phyloP scores from a whole-genome alignment of 345 rosid genomes.

The Barbarea vulgaris region DNA sequence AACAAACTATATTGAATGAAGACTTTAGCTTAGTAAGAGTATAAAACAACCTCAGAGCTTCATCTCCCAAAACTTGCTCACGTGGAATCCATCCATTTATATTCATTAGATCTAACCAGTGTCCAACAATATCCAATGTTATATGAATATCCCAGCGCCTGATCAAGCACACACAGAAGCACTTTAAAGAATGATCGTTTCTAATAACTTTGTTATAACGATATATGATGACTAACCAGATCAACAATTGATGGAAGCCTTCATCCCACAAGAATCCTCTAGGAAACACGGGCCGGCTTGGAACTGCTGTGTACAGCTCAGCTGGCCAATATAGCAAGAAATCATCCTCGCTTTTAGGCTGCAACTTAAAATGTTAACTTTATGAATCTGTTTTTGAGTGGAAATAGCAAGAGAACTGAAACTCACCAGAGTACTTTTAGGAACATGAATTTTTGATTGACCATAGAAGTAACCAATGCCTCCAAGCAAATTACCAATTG shows the following conservation, averaged over 20 bases:
- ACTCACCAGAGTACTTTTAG: conserved; percentile 56
- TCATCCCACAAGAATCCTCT: conserved; percentile 99
- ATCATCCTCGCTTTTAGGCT: conserved; percentile 52
- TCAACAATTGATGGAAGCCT: conserved; percentile 91
- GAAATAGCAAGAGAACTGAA: conserved; percentile 21
- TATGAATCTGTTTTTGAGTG: conserved; percentile 34
- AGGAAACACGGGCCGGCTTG: conserved; percentile 87
- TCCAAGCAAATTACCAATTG: conserved; percentile 85
- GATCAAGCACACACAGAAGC: conserved; percentile 36
- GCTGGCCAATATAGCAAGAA: conserved; percentile 89
- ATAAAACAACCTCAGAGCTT: conserved; percentile 73
- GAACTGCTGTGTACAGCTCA: conserved; percentile 93
- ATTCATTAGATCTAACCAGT: conserved; percentile 96
- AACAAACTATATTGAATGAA: conserved; percentile 25
- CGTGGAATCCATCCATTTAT: conserved; percentile 99
- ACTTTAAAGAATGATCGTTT: background rate
- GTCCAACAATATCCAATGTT: conserved; percentile 92
- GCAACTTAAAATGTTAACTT: conserved; percentile 46
- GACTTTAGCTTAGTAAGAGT: conserved; percentile 16
- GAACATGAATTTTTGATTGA: conserved; percentile 70
- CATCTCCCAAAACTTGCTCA: conserved; percentile 96
- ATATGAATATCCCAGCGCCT: conserved; percentile 94
- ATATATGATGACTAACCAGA: conserved; percentile 60
- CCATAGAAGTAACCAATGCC: conserved; percentile 97
- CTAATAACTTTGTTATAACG: conserved; percentile 13